Base-by-base conservation (phyloP, 2,329 filamentous ascomycete genomes). In the Botrytis galanthina region DNA sequence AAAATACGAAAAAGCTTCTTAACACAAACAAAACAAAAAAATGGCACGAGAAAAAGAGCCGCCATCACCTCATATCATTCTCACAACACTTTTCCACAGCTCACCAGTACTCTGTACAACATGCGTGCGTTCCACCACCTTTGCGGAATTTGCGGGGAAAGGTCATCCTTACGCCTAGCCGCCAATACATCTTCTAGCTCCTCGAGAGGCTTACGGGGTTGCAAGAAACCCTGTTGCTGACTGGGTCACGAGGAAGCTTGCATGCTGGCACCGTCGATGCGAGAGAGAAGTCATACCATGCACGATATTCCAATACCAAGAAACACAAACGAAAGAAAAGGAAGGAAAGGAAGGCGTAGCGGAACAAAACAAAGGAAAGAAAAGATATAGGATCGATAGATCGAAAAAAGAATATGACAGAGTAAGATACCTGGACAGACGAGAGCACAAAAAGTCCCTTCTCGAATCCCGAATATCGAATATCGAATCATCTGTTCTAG, bases 91-190 rank as follows among this genome's bases (percentile, higher is more conserved):
- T 62, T 39, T 39, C 22, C 59, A 37, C 59, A 61, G 32, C 60
- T 39, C 60, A 62, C 60, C 35, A 9, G 20, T 62, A 29, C 14
- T 57, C 51, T n/a, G 35, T 62, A 62, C 26, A n/a, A 62, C 60
- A n/a, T n/a, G 20, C 60, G 12, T 62, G 32, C 35, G 35, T 62
- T 62, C 35, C 60, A 62, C 60, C 29, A 59, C 35, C 37, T 62
- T 42, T 39, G 60, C 60, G 37, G 22, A n/a, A n/a, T 42, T 39
- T 62, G 60, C 60, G 32, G 60, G 60, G 60, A 62, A 61, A 62
- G 37, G 60, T 62, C 60, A 62, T 42, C 35, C 35, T 61, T 60
- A 60, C 57, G 32, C 29, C 57, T 60, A 22, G 20, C 22, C 60
- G n/a, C 60, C 60, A 62, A n/a, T 39, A 62, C 60, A 39, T 62